Percentiles rank a stretch among this genome's conserved stretches.
phyloP scores from a whole-genome alignment of 2,329 filamentous ascomycete genomes.

The Lasiodiplodia citricola region DNA sequence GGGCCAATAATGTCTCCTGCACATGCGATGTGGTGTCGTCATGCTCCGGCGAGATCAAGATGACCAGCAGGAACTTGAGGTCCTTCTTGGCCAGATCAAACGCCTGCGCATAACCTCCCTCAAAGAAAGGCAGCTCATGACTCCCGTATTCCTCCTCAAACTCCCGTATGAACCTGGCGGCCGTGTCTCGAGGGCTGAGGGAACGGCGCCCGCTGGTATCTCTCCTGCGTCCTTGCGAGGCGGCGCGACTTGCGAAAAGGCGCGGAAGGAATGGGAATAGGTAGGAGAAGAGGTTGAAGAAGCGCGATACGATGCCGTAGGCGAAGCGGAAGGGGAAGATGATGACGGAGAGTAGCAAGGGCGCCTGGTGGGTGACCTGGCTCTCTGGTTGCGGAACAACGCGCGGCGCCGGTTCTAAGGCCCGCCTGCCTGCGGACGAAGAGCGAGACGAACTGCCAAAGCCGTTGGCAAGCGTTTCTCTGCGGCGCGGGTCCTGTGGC shows the following conservation, averaged over 20 bases:
- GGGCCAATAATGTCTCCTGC: slow-evolving; percentile 77
- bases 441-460: slow-evolving; percentile 45
- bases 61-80: slow-evolving; percentile 86
- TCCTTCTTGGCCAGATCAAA: slow-evolving; percentile 89
- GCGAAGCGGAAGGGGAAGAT: slow-evolving; percentile 82
- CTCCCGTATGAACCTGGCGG: slow-evolving; percentile 85
- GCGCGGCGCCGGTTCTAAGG: slow-evolving; percentile 75
- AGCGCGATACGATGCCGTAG: slow-evolving; percentile 71
- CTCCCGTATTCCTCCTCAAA: slow-evolving; percentile 92
- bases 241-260: slow-evolving; percentile 58
- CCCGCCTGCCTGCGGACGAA: slow-evolving; percentile 39
- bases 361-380: slow-evolving; percentile 70
- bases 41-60: slow-evolving; percentile 90
- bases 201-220: slow-evolving; percentile 74
- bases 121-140: slow-evolving; percentile 75
- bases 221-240: slow-evolving; percentile 44
- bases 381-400: slow-evolving; percentile 77
- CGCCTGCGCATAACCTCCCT: slow-evolving; percentile 89
- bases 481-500: slow-evolving; percentile 65
- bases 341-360: slow-evolving; percentile 76
- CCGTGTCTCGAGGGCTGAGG: slow-evolving; percentile 84
- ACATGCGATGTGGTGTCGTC: slow-evolving; percentile 87
- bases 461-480: slow-evolving; percentile 72
- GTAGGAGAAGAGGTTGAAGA: slow-evolving; percentile 76
- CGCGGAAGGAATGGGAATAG: slow-evolving; percentile 82